phyloP scores from a whole-genome alignment of 805 yeast genomes.

The Nadsonia fulvescens region DNA sequence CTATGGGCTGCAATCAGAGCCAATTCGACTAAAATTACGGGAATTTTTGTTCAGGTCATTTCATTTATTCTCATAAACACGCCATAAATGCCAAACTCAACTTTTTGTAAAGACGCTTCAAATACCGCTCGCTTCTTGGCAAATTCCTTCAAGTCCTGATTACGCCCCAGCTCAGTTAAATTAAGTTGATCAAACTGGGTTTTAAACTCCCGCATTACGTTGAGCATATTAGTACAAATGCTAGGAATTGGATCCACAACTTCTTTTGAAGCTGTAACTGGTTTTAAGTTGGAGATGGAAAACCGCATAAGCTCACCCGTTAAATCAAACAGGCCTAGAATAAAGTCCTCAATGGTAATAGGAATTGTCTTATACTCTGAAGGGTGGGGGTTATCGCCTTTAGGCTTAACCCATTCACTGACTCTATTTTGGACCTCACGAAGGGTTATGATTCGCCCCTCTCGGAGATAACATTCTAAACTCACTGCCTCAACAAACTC shows the following conservation, averaged over 20 bases:
- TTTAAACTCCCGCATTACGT: conserved; percentile 7
- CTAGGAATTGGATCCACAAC: too few relatives aligned
- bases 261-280: too few relatives aligned
- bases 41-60: too few relatives aligned
- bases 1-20: too few relatives aligned
- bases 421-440: conserved; percentile 4
- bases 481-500: conserved; percentile 15
- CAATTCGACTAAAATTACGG: too few relatives aligned
- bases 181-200: conserved; percentile 6
- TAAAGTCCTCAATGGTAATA: conserved; percentile 18
- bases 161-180: conserved; percentile 1
- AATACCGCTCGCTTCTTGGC: conserved; percentile 9
- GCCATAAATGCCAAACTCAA: conserved; percentile 12
- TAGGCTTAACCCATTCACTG: background rate
- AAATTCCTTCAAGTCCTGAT: conserved; percentile 7
- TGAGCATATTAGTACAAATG: too few relatives aligned
- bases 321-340: conserved; percentile 25
- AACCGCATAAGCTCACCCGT: conserved; percentile 27
- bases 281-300: conserved; percentile 17
- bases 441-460: conserved; percentile 7
- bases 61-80: too few relatives aligned
- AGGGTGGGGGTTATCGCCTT: too few relatives aligned
- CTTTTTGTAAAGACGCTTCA: conserved; percentile 10
- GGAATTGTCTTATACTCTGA: conserved; percentile 2
- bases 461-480: conserved; percentile 10